phyloP scores from a whole-genome alignment of 148 eudicot species.

The Dianthus caryophyllus region DNA sequence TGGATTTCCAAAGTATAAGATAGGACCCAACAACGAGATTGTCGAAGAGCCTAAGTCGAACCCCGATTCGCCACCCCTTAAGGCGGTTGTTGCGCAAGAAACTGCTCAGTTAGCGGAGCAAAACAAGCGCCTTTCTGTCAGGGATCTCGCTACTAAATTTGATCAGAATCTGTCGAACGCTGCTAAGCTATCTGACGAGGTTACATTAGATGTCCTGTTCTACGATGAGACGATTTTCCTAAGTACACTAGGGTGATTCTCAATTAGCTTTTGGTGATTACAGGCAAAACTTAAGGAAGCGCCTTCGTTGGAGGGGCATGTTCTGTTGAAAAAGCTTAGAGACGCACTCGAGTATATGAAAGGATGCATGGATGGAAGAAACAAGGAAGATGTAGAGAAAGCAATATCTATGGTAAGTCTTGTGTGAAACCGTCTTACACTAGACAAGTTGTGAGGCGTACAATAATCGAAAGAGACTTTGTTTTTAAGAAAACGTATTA shows the following conservation, averaged over 20 bases:
- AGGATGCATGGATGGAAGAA: constrained; percentile 73
- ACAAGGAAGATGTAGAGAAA: constrained; percentile 90
- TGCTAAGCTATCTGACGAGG: constrained; percentile 83
- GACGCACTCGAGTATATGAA: constrained; percentile 83
- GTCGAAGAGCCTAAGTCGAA: constrained; percentile 63
- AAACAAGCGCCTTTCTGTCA: constrained; percentile 84
- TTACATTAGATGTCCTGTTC: constrained; percentile 21
- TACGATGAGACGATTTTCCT: neutral
- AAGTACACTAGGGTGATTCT: neutral
- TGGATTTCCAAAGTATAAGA: constrained; percentile 77
- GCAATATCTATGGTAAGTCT: constrained; percentile 85
- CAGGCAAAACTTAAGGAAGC: constrained; percentile 85
- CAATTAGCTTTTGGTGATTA: constrained; percentile 12
- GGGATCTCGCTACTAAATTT: constrained; percentile 91
- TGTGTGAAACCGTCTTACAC: neutral
- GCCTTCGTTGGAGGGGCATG: constrained; percentile 94
- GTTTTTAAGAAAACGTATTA: too few relatives aligned
- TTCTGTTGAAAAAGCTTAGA: constrained; percentile 86
- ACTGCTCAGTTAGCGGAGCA: constrained; percentile 71
- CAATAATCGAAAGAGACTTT: too few relatives aligned
- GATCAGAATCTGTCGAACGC: constrained; percentile 92
- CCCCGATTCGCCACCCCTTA: constrained; percentile 62
- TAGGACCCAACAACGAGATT: constrained; percentile 85
- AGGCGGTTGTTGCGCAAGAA: constrained; percentile 74
- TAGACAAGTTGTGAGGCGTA: too few relatives aligned